Evolutionary conservation across 2,329 filamentous ascomycete genomes (phyloP).

Genomic region (Fusarium xyrophilum): DNA sequence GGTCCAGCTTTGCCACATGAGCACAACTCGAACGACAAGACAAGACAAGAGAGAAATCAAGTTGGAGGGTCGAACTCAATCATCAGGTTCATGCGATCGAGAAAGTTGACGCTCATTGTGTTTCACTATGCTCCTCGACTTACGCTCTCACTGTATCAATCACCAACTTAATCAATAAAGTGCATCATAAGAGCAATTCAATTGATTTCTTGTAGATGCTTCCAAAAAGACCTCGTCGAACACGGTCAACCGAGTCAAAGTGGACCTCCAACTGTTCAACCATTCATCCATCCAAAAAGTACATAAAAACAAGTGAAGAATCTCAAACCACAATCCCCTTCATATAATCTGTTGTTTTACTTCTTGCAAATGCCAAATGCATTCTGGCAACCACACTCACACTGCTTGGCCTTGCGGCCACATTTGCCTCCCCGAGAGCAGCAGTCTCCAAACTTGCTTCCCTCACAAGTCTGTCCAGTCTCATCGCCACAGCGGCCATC

Average conservation of each 20-base stretch:
- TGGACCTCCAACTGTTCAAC: neutral
- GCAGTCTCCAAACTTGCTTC: slow-evolving; percentile 52
- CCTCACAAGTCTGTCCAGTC: slow-evolving; percentile 50
- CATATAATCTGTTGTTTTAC: neutral
- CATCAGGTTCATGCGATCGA: neutral
- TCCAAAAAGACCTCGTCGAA: slow-evolving; percentile 5
- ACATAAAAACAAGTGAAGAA: slow-evolving; percentile 37
- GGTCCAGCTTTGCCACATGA: slow-evolving; percentile 21
- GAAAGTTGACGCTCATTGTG: neutral
- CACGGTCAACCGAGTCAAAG: slow-evolving; percentile 8
- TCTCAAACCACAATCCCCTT: neutral
- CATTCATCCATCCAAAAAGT: too few relatives aligned
- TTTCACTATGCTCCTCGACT: neutral
- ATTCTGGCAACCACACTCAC: slow-evolving; percentile 48
- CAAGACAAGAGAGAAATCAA: neutral
- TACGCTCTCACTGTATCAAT: neutral
- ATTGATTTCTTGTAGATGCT: slow-evolving; percentile 20
- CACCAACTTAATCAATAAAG: neutral
- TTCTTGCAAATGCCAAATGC: slow-evolving; percentile 47
- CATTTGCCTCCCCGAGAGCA: slow-evolving; percentile 53
- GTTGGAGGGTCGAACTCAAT: neutral
- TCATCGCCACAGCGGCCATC: slow-evolving; percentile 52
- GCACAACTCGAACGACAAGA: neutral
- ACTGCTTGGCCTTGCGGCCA: slow-evolving; percentile 47
- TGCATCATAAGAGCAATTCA: neutral